Conservation (phyloP, 306 rosid species). For the Castanopsis chinensis region DNA sequence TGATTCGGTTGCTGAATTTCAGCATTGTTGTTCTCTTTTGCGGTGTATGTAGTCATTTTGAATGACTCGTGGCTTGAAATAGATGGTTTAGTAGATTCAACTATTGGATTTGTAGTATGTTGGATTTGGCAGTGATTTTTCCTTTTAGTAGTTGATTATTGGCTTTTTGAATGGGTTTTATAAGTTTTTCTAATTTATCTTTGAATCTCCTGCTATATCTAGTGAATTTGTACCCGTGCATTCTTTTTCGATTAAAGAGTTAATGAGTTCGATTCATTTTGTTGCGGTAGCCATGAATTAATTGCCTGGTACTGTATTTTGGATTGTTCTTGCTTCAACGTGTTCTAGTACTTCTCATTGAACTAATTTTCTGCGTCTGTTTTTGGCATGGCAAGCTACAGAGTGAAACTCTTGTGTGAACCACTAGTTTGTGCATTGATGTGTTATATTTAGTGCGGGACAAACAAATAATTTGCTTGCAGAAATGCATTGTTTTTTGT, state of each 20-base stretch:
- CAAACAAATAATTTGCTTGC: too few species aligned
- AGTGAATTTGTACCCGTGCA: constrained; percentile 17
- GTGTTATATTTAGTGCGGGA: too few species aligned
- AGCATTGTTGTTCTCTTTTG: constrained; percentile 13
- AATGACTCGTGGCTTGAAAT: constrained; percentile 19
- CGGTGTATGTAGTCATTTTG: constrained; percentile 22
- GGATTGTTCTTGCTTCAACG: not conserved
- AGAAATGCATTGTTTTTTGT: too few species aligned
- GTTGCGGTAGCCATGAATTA: not conserved
- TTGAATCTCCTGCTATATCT: not conserved
- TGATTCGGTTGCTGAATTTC: constrained; percentile 31
- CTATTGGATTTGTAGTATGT: constrained; percentile 12
- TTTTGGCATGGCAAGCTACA: not conserved
- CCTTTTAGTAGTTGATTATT: not conserved
- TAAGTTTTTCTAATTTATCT: constrained; percentile 8
- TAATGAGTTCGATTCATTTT: not conserved
- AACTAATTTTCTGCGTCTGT: not conserved
- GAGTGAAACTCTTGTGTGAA: not conserved
- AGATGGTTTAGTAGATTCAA: constrained; percentile 28
- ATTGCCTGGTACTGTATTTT: not conserved
- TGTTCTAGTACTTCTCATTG: not conserved
- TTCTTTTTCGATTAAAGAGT: not conserved
- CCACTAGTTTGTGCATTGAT: not conserved
- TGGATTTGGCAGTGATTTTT: constrained; percentile 5
- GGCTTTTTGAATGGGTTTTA: not conserved